A percentile compares a stretch with the other conserved stretches of the same genome.
phyloP scores from a whole-genome alignment of 345 rosid species.

The Boechera stricta region DNA sequence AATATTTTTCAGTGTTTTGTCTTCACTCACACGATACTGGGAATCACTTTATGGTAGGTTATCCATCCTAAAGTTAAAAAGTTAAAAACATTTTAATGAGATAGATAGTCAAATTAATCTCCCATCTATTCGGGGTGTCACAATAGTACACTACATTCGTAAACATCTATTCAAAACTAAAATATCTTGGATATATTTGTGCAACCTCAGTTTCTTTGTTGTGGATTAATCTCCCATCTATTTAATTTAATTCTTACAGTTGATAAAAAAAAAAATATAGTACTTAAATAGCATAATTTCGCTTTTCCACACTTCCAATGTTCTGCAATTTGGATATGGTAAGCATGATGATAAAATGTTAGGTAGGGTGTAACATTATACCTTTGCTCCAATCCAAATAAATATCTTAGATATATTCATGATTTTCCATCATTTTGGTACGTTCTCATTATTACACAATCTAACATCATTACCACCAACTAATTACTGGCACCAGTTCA shows the following conservation, averaged over 20 bases:
- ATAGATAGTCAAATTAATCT: too few relatives aligned
- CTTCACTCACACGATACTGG: too few relatives aligned
- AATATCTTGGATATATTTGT: too few relatives aligned
- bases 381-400: conserved; percentile 25
- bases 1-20: too few relatives aligned
- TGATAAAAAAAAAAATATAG: background rate
- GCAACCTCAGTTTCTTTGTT: too few relatives aligned
- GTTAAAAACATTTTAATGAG: too few relatives aligned
- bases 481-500: conserved; percentile 38
- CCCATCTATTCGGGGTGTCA: too few relatives aligned
- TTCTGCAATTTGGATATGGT: conserved; percentile 3
- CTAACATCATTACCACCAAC: conserved; percentile 46
- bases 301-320: background rate
- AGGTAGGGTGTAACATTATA: conserved; percentile 24
- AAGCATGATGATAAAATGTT: conserved; percentile 30
- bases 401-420: conserved; percentile 25
- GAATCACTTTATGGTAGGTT: too few relatives aligned
- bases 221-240: too few relatives aligned
- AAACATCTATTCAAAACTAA: too few relatives aligned
- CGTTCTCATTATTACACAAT: conserved; percentile 38
- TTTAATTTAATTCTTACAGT: background rate
- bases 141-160: too few relatives aligned
- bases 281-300: background rate
- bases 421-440: conserved; percentile 41
- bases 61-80: too few relatives aligned